Evolutionary conservation across 495 filamentous ascomycete genomes (phyloP), one percentile per base, ranked within the genome.

Genomic region (Baudoinia panamericana): DNA sequence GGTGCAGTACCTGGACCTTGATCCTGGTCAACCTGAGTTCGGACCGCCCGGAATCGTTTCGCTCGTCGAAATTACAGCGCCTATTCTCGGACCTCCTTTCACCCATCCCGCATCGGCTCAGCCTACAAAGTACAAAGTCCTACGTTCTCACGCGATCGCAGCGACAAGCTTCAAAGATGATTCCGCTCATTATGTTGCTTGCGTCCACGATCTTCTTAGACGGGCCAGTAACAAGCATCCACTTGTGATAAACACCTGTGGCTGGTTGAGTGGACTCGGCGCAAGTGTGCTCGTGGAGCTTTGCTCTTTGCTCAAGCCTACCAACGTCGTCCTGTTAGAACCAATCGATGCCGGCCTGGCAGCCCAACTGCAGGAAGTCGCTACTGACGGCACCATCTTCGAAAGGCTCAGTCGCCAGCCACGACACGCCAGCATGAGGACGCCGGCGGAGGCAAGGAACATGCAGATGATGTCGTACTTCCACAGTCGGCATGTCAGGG

Each of bases 391-490:
- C 19, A 28, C 25, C 4, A n/a, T n/a, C n/a, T 40, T 45, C 11
- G 36, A 38, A 42, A 30, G 18, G 31, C 17, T 40, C 25, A 5
- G 41, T 5, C 33, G 46, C 17, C 43, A 43, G 18, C 38, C 40
- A 15, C 23, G 43, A 28, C 19, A 28, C 17, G 30, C 46, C 4
- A 17, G 41, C 9, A 30, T 70, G n/a, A 65, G 75, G 27, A 84
- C 77, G 1, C 70, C 79, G 7, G 69, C 71, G 10, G 73, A 88
- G 48, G 56, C 84, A 4, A 70, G 83, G 37, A 69, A 72, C 19
- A 87, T 92, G 82, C 80, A 86, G 47, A 78, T 72, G 17, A 72
- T 83, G 53, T 81, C 83, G 0, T 87, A 87, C 47, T 86, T 92
- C 56, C 60, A 63, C 38, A 30, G 39, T 29, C 35, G 29, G 8